Evolutionary conservation across 208 protist genomes (phyloP).

Genomic region (Sergeia podlipaevii): DNA sequence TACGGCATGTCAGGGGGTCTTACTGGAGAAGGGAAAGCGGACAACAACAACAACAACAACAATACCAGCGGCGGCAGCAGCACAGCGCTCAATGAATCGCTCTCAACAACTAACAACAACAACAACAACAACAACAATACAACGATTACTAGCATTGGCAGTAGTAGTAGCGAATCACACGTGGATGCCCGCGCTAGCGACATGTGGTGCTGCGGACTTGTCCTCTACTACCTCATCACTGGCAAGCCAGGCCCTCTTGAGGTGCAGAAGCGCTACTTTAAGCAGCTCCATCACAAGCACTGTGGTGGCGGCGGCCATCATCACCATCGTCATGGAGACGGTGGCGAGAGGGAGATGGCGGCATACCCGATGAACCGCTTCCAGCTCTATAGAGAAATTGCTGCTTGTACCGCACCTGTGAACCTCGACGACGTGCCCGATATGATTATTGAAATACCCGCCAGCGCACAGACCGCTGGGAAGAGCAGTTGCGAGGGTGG

Average conservation of each 20-base stretch:
- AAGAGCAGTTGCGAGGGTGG: background rate
- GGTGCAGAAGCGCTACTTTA: slow-evolving; percentile 38
- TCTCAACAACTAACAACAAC: too few relatives aligned
- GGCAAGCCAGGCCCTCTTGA: slow-evolving; percentile 43
- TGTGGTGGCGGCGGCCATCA: background rate
- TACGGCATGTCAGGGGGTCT: slow-evolving; percentile 28
- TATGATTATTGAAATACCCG: slow-evolving; percentile 13
- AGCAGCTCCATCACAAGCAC: slow-evolving; percentile 13
- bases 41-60: background rate
- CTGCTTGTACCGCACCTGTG: slow-evolving; percentile 31
- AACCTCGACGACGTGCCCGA: slow-evolving; percentile 48
- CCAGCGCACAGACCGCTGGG: background rate
- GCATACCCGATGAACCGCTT: slow-evolving; percentile 30
- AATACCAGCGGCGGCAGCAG: slow-evolving; percentile 4
- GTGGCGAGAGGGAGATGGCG: slow-evolving; percentile 1
- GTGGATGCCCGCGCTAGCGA: slow-evolving; percentile 52
- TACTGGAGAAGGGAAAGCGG: slow-evolving; percentile 4
- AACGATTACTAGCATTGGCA: background rate
- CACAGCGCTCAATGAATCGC: too few relatives aligned
- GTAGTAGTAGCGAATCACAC: too few relatives aligned
- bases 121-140: background rate
- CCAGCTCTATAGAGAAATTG: slow-evolving; percentile 71
- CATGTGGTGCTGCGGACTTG: slow-evolving; percentile 80
- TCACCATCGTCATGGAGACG: background rate
- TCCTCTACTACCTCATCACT: slow-evolving; percentile 76